Evolutionary conservation across 208 protist genomes (phyloP), one percentile per base, ranked within the genome.

Genomic region (Plasmodiophora brassicae): DNA sequence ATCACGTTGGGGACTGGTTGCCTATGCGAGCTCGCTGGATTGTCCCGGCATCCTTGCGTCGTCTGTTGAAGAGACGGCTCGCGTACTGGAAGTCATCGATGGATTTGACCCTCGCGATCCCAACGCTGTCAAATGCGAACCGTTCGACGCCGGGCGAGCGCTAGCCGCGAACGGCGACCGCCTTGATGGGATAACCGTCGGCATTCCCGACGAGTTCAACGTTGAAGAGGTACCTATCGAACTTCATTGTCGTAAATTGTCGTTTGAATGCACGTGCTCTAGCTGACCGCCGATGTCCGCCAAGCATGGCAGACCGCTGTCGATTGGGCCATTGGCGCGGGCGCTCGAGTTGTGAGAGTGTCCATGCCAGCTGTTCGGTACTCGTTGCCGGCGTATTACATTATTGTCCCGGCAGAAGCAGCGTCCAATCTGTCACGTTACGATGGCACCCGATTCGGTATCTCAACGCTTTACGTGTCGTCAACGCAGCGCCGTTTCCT

Each of bases 1-100:
- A 1, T 92, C 89, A 8, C 88, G 92, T 45, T 91, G 87, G 83
- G 92, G 92, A 1, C 78, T 93, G 39, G 35, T 93, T 0, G 45
- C 91, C 14, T 93, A 89, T 87, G 92, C 84, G 14, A 87, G 50
- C 8, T 93, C 91, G 41, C n/a, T 93, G 0, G 92, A 93, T 71
- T 91, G 87, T 35, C 90, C 91, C 25, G 91, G 91, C 71, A 32
- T 93, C 0, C 85, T 93, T 5, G 57, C 90, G 0, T 65, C 85
- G 20, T 84, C 25, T 28, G 71, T 91, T 8, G 38, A 35, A 10
- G 83, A 86, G 5, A 35, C 83, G 5, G 83, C 83, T 35, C 38
- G 22, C 5, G 35, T 86, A n/a, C 28, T 86, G 25, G 14, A 14
- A 28, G 50, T 25, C 20, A 57, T 57, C 50, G 50, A 57, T 25